Base-by-base conservation (phyloP, 2,329 filamentous ascomycete genomes). In the Clonostachys chloroleuca region DNA sequence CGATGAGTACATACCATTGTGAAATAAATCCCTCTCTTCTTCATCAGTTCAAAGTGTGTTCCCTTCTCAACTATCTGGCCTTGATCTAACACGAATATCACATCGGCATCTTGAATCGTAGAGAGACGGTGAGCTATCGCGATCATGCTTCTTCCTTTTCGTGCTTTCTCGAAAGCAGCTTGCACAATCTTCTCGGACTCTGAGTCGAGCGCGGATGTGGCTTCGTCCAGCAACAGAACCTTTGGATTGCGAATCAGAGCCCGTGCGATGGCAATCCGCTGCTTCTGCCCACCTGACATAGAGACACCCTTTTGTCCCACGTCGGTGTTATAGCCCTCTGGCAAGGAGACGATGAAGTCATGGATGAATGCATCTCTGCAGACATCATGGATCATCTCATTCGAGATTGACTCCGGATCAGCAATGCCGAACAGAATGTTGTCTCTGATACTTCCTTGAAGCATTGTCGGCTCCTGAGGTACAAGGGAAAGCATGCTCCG, bases 311-410 rank as follows among this genome's bases (percentile, higher is more conserved):
- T 96, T 63, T 80, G 88, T 30, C 94, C 92, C 33, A 95, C 91
- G 3, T 92, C 62, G 0, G 92, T 96, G 59, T 84, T 80, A 70
- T 96, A 91, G 14, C 89, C 91, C 3, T 95, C 89, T 1, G 89
- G 89, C 17, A 95, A 73, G 5, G 87, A 92, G 56, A 89, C 74
- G 69, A 96, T 91, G 61, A 95, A 95, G 59, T 95, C 89, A 67
- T 92, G 91, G 54, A 95, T 95, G 61, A 95, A 95, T 55, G 91
- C 88, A 62, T 96, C 95, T 65, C 83, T 88, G 9, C 92, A 96
- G 2, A 89, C 92, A 58, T 84, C 80, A 47, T 87, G 77, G 45
- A 97, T 76, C 2, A 79, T 78, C 48, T 85, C 82, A 8, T 86
- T 72, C 37, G 83, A 82, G 24, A 30, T 30, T 30, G 24, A 30